Conservation (phyloP, 805 yeast species). For the baker's yeast (Saccharomyces cerevisiae) region DNA sequence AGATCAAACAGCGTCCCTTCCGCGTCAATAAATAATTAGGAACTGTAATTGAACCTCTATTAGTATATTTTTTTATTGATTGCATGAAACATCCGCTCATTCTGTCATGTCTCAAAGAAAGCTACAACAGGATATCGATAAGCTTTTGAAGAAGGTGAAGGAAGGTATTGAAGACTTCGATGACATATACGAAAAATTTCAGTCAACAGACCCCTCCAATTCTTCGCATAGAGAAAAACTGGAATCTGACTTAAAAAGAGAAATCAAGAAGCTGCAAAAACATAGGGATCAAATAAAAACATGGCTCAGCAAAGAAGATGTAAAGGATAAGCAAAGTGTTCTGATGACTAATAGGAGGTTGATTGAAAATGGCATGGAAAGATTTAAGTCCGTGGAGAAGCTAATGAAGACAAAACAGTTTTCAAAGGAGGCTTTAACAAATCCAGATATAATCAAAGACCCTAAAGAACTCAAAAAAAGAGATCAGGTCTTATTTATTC, state of each 20-base stretch:
- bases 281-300: constrained; percentile 90
- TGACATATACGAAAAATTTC: constrained; percentile 75
- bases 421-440: constrained; percentile 83
- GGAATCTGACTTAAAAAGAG: constrained; percentile 86
- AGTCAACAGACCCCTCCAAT: constrained; percentile 54
- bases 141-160: constrained; percentile 81
- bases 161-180: constrained; percentile 89
- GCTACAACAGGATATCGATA: constrained; percentile 71
- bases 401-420: constrained; percentile 90
- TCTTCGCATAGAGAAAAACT: constrained; percentile 88
- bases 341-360: constrained; percentile 66
- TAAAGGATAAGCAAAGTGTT: constrained; percentile 73
- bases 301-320: constrained; percentile 87
- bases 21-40: not conserved
- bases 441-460: constrained; percentile 52
- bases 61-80: not conserved
- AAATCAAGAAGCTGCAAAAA: constrained; percentile 88
- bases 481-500: constrained; percentile 63
- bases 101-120: constrained; percentile 40
- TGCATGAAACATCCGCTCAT: not conserved
- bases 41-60: not conserved
- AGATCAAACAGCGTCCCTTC: not conserved
- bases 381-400: constrained; percentile 90
- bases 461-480: constrained; percentile 74
- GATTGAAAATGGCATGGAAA: constrained; percentile 81